phyloP scores from a whole-genome alignment of 768 basidiomycete species.

The Tephrocybe sp. region DNA sequence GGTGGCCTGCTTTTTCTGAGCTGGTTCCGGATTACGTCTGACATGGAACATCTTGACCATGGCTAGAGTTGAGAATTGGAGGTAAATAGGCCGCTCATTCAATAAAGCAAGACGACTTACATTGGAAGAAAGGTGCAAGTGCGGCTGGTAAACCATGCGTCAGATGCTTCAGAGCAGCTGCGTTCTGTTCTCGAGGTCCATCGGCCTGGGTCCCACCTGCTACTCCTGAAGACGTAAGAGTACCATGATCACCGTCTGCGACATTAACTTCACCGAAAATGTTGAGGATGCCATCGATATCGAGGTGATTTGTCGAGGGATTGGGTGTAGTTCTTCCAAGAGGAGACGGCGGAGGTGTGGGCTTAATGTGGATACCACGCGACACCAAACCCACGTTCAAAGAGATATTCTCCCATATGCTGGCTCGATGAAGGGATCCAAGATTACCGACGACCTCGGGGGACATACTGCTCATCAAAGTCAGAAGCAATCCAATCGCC shows the following conservation, averaged over 20 bases:
- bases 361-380: conserved; percentile 53
- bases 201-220: conserved; percentile 35
- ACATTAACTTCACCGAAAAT: not conserved
- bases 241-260: not conserved
- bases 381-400: conserved; percentile 60
- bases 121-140: conserved; percentile 84
- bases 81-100: no score
- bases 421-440: conserved; percentile 78
- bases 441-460: conserved; percentile 68
- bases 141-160: conserved; percentile 75
- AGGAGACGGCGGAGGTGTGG: conserved; percentile 44
- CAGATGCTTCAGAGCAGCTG: conserved; percentile 75
- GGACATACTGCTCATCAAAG: conserved; percentile 64
- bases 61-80: conserved; percentile 40
- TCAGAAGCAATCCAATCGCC: conserved; percentile 72
- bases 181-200: conserved; percentile 60
- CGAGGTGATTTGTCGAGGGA: conserved; percentile 41
- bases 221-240: conserved; percentile 2
- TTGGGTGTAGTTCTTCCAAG: conserved; percentile 47
- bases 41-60: conserved; percentile 86
- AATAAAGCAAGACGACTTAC: conserved; percentile 34
- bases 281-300: conserved; percentile 28
- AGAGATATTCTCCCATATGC: conserved; percentile 85
- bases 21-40: conserved; percentile 70
- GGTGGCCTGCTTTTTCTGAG: conserved; percentile 76